A percentile compares a stretch with the other conserved stretches of the same genome.
Conservation (phyloP, 768 basidiomycete genomes). For the Hirschioporus abietinus region DNA sequence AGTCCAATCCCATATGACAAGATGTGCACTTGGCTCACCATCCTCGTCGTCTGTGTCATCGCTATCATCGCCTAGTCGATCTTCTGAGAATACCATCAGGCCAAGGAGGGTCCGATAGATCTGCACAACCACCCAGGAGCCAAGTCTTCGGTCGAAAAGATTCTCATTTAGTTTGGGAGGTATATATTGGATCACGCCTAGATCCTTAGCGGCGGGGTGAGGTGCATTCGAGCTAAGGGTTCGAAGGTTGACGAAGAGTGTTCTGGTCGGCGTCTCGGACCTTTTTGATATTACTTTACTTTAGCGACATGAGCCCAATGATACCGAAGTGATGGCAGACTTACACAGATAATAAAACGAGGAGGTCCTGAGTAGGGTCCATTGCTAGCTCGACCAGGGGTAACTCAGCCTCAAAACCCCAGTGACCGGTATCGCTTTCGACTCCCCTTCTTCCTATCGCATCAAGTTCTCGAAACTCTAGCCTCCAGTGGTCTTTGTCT, state of each 20-base stretch:
- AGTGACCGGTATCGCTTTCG: background rate
- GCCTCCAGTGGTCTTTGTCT: background rate
- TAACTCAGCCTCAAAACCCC: background rate
- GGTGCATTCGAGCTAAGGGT: background rate
- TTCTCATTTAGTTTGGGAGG: background rate
- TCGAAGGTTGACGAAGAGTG: background rate
- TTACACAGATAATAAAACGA: conserved; percentile 1
- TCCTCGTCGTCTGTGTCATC: background rate
- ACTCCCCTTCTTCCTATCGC: background rate
- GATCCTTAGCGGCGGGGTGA: background rate
- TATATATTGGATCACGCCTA: background rate
- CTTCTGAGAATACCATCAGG: background rate
- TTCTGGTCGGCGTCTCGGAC: background rate
- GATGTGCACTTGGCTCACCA: background rate
- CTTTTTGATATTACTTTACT: background rate
- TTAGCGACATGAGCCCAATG: background rate
- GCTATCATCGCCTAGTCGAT: background rate
- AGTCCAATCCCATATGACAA: background rate
- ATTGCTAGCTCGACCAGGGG: background rate
- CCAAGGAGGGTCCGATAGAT: background rate
- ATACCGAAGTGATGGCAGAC: background rate
- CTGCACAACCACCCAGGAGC: background rate
- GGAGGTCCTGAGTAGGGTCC: background rate
- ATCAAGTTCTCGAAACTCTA: background rate
- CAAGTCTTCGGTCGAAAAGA: background rate